Conservation (phyloP, 1,139 yeast species). For the Diutina ranongensis region DNA sequence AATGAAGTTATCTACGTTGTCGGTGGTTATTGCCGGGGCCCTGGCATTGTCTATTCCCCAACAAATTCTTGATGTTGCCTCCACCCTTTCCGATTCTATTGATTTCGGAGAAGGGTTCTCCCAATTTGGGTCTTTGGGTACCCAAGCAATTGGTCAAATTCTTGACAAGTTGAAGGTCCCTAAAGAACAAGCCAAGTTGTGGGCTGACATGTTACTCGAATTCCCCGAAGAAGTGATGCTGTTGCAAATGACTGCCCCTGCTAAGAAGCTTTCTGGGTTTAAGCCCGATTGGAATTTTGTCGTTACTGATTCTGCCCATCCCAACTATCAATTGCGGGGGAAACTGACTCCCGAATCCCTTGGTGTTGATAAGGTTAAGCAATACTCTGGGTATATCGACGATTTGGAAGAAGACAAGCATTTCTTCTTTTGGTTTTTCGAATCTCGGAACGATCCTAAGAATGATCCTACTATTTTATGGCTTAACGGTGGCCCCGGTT, state of each 20-base stretch:
- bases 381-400: slow-evolving; percentile 82
- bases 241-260: slow-evolving; percentile 37
- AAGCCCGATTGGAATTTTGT: slow-evolving; percentile 42
- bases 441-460: slow-evolving; percentile 78
- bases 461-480: slow-evolving; percentile 80
- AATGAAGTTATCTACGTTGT: neutral
- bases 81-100: neutral
- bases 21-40: neutral
- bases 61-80: slow-evolving; percentile 4
- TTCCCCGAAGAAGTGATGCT: slow-evolving; percentile 42
- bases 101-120: neutral
- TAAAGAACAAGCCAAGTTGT: slow-evolving; percentile 16
- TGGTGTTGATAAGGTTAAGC: slow-evolving; percentile 71
- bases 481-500: slow-evolving; percentile 91
- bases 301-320: slow-evolving; percentile 32
- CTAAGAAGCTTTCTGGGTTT: slow-evolving; percentile 31
- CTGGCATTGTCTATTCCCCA: slow-evolving; percentile 1
- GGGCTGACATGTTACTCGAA: slow-evolving; percentile 50
- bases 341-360: slow-evolving; percentile 39
- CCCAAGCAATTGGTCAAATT: neutral
- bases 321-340: slow-evolving; percentile 50
- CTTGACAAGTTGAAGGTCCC: slow-evolving; percentile 4
- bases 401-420: slow-evolving; percentile 78
- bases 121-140: neutral
- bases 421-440: slow-evolving; percentile 75